A percentile compares a stretch with the other conserved stretches of the same genome.
These are phyloP conservation scores for Parmelia sp. DNA, from an alignment of 495 filamentous ascomycete genomes.

Conservation along the genomic window DNA sequence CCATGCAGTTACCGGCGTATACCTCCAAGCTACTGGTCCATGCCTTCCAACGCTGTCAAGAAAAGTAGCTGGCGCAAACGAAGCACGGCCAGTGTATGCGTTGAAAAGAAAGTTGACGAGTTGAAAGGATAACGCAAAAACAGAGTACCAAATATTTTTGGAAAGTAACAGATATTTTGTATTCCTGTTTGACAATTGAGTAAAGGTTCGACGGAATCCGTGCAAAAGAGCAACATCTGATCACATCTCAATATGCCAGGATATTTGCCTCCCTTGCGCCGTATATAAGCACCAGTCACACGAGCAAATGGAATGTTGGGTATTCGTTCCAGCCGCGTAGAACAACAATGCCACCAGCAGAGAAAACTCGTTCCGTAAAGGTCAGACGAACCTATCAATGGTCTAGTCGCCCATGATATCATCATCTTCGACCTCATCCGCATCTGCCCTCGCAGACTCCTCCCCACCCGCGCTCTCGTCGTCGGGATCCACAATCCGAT, in stretches of 20 bases:
- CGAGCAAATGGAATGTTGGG: neutral
- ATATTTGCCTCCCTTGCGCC: neutral
- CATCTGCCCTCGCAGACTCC: slow-evolving; percentile 22
- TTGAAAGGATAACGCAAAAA: too few relatives aligned
- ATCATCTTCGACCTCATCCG: slow-evolving; percentile 43
- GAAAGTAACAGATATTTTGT: too few relatives aligned
- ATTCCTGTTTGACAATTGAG: too few relatives aligned
- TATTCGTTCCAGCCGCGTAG: neutral
- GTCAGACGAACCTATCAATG: neutral
- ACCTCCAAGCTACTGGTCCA: neutral
- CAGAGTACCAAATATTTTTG: too few relatives aligned
- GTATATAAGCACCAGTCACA: neutral
- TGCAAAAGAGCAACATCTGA: neutral
- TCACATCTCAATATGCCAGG: neutral
- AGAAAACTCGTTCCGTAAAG: neutral
- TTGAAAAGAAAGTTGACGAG: too few relatives aligned
- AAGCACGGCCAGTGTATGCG: too few relatives aligned
- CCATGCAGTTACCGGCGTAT: neutral
- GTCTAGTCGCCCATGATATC: slow-evolving; percentile 63
- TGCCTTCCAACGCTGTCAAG: neutral
- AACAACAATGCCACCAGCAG: neutral
- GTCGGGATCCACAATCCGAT: slow-evolving; percentile 45
- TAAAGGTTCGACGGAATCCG: too few relatives aligned
- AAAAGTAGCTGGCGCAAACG: neutral
- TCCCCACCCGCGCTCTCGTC: slow-evolving; percentile 42